Conservation (phyloP, 1,139 yeast genomes). For the Geotrichum fermentans region DNA sequence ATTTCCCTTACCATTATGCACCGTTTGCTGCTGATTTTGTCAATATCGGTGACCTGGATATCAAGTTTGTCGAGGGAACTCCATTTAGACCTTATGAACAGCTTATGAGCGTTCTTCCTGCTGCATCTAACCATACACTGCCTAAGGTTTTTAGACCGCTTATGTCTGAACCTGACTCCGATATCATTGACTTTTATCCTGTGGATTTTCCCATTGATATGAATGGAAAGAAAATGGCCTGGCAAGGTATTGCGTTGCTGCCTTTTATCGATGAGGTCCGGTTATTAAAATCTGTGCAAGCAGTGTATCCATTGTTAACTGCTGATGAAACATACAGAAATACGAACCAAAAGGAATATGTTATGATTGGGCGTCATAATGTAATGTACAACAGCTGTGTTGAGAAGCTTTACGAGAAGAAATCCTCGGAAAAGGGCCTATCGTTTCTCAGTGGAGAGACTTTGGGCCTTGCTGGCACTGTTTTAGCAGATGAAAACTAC, state of each 20-base stretch:
- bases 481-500: slow-evolving; percentile 45
- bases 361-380: slow-evolving; percentile 31
- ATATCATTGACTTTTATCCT: slow-evolving; percentile 88
- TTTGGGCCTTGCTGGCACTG: slow-evolving; percentile 67
- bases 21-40: slow-evolving; percentile 91
- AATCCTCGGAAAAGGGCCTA: slow-evolving; percentile 40
- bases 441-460: slow-evolving; percentile 39
- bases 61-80: slow-evolving; percentile 61
- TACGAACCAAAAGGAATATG: slow-evolving; percentile 35
- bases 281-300: slow-evolving; percentile 59
- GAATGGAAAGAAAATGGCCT: slow-evolving; percentile 91
- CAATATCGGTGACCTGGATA: slow-evolving; percentile 53
- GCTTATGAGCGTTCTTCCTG: slow-evolving; percentile 95
- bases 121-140: slow-evolving; percentile 87
- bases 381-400: slow-evolving; percentile 23
- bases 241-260: slow-evolving; percentile 90
- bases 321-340: slow-evolving; percentile 70
- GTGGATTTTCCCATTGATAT: slow-evolving; percentile 83
- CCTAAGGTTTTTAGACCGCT: slow-evolving; percentile 80
- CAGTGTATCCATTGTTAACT: slow-evolving; percentile 58
- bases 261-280: slow-evolving; percentile 89
- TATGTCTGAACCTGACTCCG: slow-evolving; percentile 77
- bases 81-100: slow-evolving; percentile 96
- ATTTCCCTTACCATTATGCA: slow-evolving; percentile 93
- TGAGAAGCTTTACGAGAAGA: slow-evolving; percentile 33